Conservation (phyloP, 495 filamentous ascomycete genomes). For the Terfezia boudieri region DNA sequence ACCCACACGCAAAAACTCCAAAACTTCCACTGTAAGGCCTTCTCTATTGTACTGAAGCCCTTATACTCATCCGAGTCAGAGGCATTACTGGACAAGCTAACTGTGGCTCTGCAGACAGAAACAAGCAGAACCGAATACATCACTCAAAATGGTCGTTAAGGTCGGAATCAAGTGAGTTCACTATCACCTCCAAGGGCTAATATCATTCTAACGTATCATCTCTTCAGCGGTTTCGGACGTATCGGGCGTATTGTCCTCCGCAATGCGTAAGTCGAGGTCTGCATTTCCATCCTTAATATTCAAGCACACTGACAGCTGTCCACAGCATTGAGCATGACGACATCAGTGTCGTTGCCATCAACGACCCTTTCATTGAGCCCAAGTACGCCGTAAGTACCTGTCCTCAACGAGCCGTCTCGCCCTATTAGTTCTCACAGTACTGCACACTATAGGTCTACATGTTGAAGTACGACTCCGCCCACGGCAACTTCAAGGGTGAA, state of each 20-base stretch:
- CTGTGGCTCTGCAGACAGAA: no score
- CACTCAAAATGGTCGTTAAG: constrained; percentile 15
- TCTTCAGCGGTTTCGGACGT: constrained; percentile 94
- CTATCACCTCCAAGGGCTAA: neutral
- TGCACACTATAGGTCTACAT: constrained; percentile 57
- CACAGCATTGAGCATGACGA: constrained; percentile 63
- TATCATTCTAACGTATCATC: neutral
- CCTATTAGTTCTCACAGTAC: neutral
- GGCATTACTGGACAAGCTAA: no score
- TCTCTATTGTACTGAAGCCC: no score
- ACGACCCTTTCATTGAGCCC: constrained; percentile 98
- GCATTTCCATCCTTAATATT: no score
- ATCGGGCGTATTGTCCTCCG: constrained; percentile 93
- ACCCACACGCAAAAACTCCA: neutral
- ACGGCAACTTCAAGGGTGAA: constrained; percentile 89
- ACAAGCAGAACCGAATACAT: neutral
- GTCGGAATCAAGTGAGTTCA: constrained; percentile 17
- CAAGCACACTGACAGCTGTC: constrained; percentile 4
- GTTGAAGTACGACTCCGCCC: constrained; percentile 95
- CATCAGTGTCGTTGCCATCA: constrained; percentile 83
- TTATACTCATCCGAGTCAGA: no score
- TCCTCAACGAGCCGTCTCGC: neutral
- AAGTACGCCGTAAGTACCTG: constrained; percentile 71
- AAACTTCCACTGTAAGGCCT: neutral
- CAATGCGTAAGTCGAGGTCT: constrained; percentile 39